Evolutionary conservation across 2,329 filamentous ascomycete genomes (phyloP).

Genomic region (Bretziella fagacearum): DNA sequence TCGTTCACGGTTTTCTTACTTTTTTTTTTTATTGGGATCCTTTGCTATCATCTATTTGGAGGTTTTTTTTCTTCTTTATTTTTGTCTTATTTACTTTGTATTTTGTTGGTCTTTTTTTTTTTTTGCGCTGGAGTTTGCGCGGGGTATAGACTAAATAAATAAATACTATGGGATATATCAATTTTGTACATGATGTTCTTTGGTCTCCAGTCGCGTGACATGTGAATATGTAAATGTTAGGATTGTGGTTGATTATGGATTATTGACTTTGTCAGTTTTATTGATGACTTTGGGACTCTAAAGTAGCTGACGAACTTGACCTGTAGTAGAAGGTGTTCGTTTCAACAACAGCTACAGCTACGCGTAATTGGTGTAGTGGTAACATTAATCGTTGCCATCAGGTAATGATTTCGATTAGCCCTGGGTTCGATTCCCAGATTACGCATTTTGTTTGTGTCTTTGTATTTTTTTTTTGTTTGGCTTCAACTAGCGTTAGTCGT

Average conservation of each 20-base stretch:
- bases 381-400: conserved; percentile 4
- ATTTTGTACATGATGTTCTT: background rate
- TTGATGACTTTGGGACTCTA: no score
- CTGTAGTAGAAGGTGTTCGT: no score
- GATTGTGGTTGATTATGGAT: background rate
- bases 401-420: conserved; percentile 2
- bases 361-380: conserved; percentile 4
- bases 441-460: background rate
- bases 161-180: background rate
- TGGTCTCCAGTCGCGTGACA: background rate
- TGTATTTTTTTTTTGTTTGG: background rate
- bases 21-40: no score
- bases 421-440: conserved; percentile 5
- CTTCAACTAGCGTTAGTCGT: background rate
- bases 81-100: background rate
- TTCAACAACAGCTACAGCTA: background rate
- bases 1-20: no score
- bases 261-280: no score
- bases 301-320: no score
- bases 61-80: no score
- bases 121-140: background rate
- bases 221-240: background rate
- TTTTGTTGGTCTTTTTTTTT: background rate
- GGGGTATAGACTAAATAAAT: background rate
- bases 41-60: no score